These are phyloP conservation scores for Aspergillus versicolor DNA, from an alignment of 2,329 filamentous ascomycete species.

Conservation along the genomic window DNA sequence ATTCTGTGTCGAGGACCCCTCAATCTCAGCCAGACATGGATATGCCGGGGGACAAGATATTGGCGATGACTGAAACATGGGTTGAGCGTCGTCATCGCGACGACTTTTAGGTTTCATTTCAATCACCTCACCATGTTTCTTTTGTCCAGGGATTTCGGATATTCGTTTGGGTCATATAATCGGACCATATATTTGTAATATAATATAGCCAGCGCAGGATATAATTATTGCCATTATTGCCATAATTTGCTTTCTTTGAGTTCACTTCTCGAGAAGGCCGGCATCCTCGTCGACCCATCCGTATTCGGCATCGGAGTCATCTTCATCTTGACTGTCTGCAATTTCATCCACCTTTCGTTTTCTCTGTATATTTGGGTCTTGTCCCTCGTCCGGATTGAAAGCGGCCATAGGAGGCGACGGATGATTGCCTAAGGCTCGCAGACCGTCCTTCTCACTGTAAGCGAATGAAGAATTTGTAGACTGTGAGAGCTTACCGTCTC, in stretches of 20 bases:
- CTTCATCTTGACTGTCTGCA: slow-evolving; percentile 47
- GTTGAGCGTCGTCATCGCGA: slow-evolving; percentile 15
- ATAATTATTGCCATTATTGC: background rate
- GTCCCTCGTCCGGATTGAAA: slow-evolving; percentile 8
- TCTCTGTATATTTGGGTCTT: slow-evolving; percentile 19
- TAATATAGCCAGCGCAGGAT: background rate
- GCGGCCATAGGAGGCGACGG: background rate
- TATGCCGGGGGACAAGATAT: slow-evolving; percentile 21
- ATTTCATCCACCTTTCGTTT: slow-evolving; percentile 48
- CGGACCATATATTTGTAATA: background rate
- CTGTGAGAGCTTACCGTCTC: slow-evolving; percentile 29
- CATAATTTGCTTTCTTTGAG: background rate
- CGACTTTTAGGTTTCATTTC: background rate
- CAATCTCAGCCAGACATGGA: slow-evolving; percentile 8
- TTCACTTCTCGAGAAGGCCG: slow-evolving; percentile 10
- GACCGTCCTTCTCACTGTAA: slow-evolving; percentile 12
- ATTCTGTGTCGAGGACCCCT: background rate
- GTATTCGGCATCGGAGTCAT: slow-evolving; percentile 32
- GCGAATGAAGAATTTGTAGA: background rate
- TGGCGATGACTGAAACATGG: slow-evolving; percentile 23
- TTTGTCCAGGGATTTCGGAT: background rate
- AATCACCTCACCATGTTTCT: background rate
- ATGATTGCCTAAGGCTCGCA: slow-evolving; percentile 12
- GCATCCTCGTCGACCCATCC: slow-evolving; percentile 27
- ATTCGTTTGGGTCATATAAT: background rate